These are phyloP conservation scores for Kwoniella pini DNA, from an alignment of 768 basidiomycete genomes.

Conservation along the genomic window DNA sequence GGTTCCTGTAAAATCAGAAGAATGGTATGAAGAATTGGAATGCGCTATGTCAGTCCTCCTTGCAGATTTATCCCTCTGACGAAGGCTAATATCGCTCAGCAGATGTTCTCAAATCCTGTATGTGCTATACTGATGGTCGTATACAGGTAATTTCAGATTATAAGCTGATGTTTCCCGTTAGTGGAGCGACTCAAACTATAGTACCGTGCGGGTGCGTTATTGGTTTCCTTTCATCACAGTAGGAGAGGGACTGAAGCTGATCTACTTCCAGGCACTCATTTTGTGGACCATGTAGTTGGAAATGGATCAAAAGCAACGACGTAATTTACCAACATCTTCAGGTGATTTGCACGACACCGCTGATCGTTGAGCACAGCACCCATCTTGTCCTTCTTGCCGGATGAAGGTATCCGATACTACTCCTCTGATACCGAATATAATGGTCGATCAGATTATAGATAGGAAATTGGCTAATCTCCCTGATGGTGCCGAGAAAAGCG, in stretches of 20 bases:
- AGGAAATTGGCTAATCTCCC: slow-evolving; percentile 33
- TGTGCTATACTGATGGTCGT: background rate
- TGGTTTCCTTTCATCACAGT: too few relatives aligned
- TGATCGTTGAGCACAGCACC: slow-evolving; percentile 23
- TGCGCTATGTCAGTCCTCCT: slow-evolving; percentile 42
- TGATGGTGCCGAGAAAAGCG: slow-evolving; percentile 28
- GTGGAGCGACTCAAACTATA: slow-evolving; percentile 38
- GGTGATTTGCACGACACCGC: background rate
- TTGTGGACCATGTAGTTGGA: slow-evolving; percentile 47
- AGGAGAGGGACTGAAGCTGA: too few relatives aligned
- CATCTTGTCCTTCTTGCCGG: slow-evolving; percentile 44
- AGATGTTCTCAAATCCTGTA: slow-evolving; percentile 47
- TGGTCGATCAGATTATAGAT: slow-evolving; percentile 47
- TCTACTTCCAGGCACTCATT: slow-evolving; percentile 36
- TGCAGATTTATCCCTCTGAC: background rate
- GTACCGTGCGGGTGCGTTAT: slow-evolving; percentile 46
- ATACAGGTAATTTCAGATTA: background rate
- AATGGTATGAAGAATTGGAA: slow-evolving; percentile 50
- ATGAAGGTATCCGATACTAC: slow-evolving; percentile 20
- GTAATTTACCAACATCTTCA: slow-evolving; percentile 16
- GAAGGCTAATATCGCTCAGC: background rate
- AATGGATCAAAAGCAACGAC: slow-evolving; percentile 42
- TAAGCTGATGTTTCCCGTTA: slow-evolving; percentile 6
- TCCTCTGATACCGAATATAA: slow-evolving; percentile 42
- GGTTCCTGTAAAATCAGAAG: slow-evolving; percentile 36